Base-by-base conservation (phyloP, 2,329 filamentous ascomycete species). In the Atkinsonella texensis region DNA sequence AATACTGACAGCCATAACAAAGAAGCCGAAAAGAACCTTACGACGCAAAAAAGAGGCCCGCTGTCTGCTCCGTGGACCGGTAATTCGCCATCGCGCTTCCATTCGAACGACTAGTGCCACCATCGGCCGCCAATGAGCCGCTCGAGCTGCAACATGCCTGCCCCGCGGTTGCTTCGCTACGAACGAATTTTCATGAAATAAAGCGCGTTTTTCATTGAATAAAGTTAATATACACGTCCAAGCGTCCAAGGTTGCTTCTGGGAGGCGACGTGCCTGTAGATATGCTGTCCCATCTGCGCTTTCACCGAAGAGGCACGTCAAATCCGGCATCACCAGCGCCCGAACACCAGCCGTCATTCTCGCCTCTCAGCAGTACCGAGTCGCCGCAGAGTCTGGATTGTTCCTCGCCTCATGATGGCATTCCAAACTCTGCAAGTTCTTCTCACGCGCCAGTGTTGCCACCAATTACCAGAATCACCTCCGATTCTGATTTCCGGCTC, bases 231-330 rank as follows among this genome's bases (percentile, higher is more conserved):
- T 42, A 46, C 18, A 43, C 17, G 11, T 17, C 18, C 9, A 18
- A n/a, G n/a, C n/a, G n/a, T n/a, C 41, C 12, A 15, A 11, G 12
- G n/a, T 31, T n/a, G 23, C 40, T 42, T 35, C 13, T 28, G 42
- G n/a, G 40, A 38, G 33, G 32, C 39, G 38, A 18, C 35, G 17
- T 42, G 46, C 44, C 10, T 38, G 41, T 41, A 45, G 48, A 43
- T 12, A 77, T 77, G 74, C 68, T 77, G 50, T 76, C 74, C 57
- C 72, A 76, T 64, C 70, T 80, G 46, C 76, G 77, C 60, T 80
- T 81, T 65, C 77, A 80, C 59, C 74, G 77, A 59, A 74, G 77
- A 60, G 76, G 70, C 46, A 71, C 72, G 57, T 80, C 77, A 51
- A 77, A 74, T 66, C 77, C 77, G 54, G 69, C 73, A 23, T 79